Evolutionary conservation across 164 flowering plant genomes (phyloP).

Genomic region (Saururus chinensis): DNA sequence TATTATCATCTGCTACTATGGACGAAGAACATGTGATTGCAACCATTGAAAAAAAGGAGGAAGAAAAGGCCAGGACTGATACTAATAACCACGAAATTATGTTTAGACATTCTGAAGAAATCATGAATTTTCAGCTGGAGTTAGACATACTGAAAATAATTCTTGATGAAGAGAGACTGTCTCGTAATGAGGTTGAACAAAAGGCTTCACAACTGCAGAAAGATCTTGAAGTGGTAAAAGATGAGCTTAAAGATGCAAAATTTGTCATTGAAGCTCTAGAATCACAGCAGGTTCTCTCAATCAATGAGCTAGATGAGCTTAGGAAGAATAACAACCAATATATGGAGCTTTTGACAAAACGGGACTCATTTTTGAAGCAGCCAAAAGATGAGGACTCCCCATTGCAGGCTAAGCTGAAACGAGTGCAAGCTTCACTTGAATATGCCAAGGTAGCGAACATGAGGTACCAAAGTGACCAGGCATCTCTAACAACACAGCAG

Average conservation of each 20-base stretch:
- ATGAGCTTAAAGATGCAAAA: conserved; percentile 46
- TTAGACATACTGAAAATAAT: conserved; percentile 66
- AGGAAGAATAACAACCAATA: conserved; percentile 25
- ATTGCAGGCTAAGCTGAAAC: conserved; percentile 50
- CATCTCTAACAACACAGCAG: conserved; percentile 44
- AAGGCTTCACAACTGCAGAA: conserved; percentile 22
- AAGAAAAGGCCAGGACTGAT: neutral
- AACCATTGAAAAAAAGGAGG: conserved; percentile 14
- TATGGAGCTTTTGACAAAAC: conserved; percentile 34
- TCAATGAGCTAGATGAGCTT: conserved; percentile 62
- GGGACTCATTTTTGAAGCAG: conserved; percentile 17
- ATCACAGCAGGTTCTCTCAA: conserved; percentile 61
- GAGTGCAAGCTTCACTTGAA: conserved; percentile 86
- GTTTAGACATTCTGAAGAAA: conserved; percentile 38
- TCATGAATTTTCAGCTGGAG: conserved; percentile 72
- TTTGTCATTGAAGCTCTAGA: conserved; percentile 86
- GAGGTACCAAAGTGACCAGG: conserved; percentile 58
- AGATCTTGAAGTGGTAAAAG: conserved; percentile 41
- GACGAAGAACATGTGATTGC: conserved; percentile 10
- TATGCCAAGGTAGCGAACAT: conserved; percentile 58
- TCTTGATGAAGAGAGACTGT: conserved; percentile 66
- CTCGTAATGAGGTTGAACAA: conserved; percentile 36
- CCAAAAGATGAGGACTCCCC: conserved; percentile 27
- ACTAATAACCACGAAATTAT: conserved; percentile 12
- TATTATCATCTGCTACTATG: conserved; percentile 13